These are phyloP conservation scores for Nothophaeocryptopus gaeumannii DNA, from an alignment of 2,329 filamentous ascomycete genomes.

Conservation along the genomic window DNA sequence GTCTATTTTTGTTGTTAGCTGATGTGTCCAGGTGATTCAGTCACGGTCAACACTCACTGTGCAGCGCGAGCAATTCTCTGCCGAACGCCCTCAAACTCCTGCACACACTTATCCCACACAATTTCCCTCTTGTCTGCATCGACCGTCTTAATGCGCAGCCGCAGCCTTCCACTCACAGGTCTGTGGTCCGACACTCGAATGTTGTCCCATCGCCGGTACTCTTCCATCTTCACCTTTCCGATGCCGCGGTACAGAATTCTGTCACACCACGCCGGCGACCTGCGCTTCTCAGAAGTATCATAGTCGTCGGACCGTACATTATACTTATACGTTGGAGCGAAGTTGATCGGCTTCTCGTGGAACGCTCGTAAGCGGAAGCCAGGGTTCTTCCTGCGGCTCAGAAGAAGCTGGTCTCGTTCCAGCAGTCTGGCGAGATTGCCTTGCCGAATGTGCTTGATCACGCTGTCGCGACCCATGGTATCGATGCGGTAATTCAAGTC, in stretches of 20 bases:
- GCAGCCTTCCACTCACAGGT: slow-evolving; percentile 83
- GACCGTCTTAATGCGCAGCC: slow-evolving; percentile 79
- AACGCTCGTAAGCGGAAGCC: slow-evolving; percentile 86
- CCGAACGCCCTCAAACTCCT: slow-evolving; percentile 71
- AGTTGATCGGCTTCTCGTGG: slow-evolving; percentile 84
- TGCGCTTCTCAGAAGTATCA: slow-evolving; percentile 83
- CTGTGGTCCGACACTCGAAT: slow-evolving; percentile 88
- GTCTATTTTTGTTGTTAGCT: slow-evolving; percentile 40
- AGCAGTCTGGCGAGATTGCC: slow-evolving; percentile 82
- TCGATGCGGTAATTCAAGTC: slow-evolving; percentile 98
- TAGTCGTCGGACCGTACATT: slow-evolving; percentile 93
- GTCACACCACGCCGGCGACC: slow-evolving; percentile 95
- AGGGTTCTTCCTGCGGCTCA: slow-evolving; percentile 84
- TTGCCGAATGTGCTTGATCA: slow-evolving; percentile 78
- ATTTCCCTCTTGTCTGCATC: slow-evolving; percentile 60
- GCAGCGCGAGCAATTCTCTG: slow-evolving; percentile 66
- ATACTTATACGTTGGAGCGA: slow-evolving; percentile 97
- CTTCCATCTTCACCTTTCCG: slow-evolving; percentile 78
- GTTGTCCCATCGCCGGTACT: slow-evolving; percentile 79
- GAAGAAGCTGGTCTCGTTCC: slow-evolving; percentile 87
- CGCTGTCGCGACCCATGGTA: slow-evolving; percentile 89
- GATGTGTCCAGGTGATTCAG: not conserved
- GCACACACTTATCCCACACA: slow-evolving; percentile 33
- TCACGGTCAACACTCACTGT: slow-evolving; percentile 61
- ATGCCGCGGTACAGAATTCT: slow-evolving; percentile 80